Conservation (phyloP, 2,329 filamentous ascomycete species). For the Monosporascus sp. region DNA sequence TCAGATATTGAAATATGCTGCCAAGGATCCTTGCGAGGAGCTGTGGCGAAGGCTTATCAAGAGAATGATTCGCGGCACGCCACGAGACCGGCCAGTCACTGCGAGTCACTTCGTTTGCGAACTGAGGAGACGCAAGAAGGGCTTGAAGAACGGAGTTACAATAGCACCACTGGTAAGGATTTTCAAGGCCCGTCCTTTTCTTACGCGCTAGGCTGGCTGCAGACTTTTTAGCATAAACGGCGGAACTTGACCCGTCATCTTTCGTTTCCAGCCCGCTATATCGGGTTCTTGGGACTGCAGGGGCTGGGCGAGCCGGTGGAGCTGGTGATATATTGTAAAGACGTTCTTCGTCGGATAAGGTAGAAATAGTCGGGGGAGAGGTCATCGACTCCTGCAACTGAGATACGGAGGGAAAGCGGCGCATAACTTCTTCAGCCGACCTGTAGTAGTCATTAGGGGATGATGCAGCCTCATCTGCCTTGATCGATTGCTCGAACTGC, state of each 20-base stretch:
- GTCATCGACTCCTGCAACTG: slow-evolving; percentile 57
- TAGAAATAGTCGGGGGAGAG: slow-evolving; percentile 25
- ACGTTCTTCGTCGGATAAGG: slow-evolving; percentile 24
- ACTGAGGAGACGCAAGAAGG: slow-evolving; percentile 65
- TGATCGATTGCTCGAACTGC: slow-evolving; percentile 72
- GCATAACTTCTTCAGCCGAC: slow-evolving; percentile 77
- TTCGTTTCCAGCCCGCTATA: slow-evolving; percentile 65
- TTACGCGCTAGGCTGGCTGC: slow-evolving; percentile 30
- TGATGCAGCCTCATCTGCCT: slow-evolving; percentile 53
- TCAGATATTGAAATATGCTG: slow-evolving; percentile 54
- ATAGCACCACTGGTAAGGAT: slow-evolving; percentile 81
- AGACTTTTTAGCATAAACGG: slow-evolving; percentile 38
- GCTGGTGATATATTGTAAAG: slow-evolving; percentile 41
- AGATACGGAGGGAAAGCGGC: slow-evolving; percentile 70
- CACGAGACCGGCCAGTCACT: slow-evolving; percentile 59
- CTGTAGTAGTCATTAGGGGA: slow-evolving; percentile 49
- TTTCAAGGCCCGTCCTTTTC: slow-evolving; percentile 65
- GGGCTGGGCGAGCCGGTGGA: slow-evolving; percentile 62
- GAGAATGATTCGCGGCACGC: slow-evolving; percentile 58
- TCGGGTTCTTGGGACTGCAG: slow-evolving; percentile 62
- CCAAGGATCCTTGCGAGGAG: slow-evolving; percentile 55
- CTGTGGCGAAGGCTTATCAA: slow-evolving; percentile 47
- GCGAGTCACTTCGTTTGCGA: slow-evolving; percentile 61
- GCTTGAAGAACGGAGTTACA: slow-evolving; percentile 89
- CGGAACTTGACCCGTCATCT: slow-evolving; percentile 27